phyloP scores from a whole-genome alignment of 1,284 basidiomycete species.

The Fomitopsis betulina region DNA sequence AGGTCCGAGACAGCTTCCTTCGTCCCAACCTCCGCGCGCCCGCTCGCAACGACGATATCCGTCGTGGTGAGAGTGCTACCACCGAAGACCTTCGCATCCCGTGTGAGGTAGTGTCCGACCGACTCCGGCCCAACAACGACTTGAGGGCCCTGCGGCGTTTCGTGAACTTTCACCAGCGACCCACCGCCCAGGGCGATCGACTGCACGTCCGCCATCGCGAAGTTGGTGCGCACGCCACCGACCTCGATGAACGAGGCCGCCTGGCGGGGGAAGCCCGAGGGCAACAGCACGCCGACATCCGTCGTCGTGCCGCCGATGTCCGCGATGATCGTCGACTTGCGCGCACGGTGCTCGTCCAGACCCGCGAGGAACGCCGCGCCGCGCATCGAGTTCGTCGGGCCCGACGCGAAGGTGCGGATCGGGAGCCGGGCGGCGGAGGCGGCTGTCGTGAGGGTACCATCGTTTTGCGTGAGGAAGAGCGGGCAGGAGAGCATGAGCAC shows the following conservation, averaged over 20 bases:
- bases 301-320: conserved; percentile 54
- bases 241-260: too few relatives aligned
- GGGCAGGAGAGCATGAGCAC: conserved; percentile 44
- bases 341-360: conserved; percentile 29
- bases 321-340: conserved; percentile 39
- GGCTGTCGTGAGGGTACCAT: conserved; percentile 52
- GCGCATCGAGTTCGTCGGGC: conserved; percentile 58
- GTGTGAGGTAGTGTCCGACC: conserved; percentile 47
- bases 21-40: conserved; percentile 34
- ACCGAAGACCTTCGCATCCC: conserved; percentile 45
- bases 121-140: conserved; percentile 54
- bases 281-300: conserved; percentile 8
- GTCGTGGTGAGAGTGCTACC: conserved; percentile 49
- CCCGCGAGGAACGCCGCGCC: conserved; percentile 53
- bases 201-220: conserved; percentile 35
- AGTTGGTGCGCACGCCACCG: too few relatives aligned
- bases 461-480: conserved; percentile 54
- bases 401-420: conserved; percentile 53
- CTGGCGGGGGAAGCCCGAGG: too few relatives aligned
- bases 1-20: conserved; percentile 25
- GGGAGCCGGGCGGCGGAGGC: conserved; percentile 49
- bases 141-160: conserved; percentile 19
- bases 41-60: conserved; percentile 42
- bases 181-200: conserved; percentile 53
- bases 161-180: conserved; percentile 36